Evolutionary conservation across 2,329 filamentous ascomycete species (phyloP).

Genomic region (Ilyonectria destructans): DNA sequence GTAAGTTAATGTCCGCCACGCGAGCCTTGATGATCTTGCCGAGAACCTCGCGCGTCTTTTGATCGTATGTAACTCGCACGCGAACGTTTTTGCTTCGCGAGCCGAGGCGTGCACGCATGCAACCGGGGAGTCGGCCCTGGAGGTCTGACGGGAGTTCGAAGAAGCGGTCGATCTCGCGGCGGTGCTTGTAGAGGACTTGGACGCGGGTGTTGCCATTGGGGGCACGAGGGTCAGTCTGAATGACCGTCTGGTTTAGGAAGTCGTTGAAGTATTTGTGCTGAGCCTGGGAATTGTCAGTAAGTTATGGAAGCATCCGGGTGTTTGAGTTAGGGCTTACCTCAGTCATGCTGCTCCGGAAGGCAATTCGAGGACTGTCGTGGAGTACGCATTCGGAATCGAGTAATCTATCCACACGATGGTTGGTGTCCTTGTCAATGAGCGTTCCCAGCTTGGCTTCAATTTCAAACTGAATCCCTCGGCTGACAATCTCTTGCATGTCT

Average conservation of each 20-base stretch:
- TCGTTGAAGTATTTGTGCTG: slow-evolving; percentile 90
- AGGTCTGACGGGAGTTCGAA: slow-evolving; percentile 79
- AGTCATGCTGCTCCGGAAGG: slow-evolving; percentile 92
- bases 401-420: slow-evolving; percentile 77
- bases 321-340: slow-evolving; percentile 71
- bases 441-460: slow-evolving; percentile 95
- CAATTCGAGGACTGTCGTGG: slow-evolving; percentile 71
- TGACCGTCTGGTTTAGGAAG: slow-evolving; percentile 82
- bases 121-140: slow-evolving; percentile 74
- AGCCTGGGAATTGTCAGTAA: slow-evolving; percentile 63
- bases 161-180: slow-evolving; percentile 87
- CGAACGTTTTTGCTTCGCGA: slow-evolving; percentile 62
- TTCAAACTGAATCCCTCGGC: slow-evolving; percentile 83
- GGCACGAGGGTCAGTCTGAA: slow-evolving; percentile 71
- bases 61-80: slow-evolving; percentile 81
- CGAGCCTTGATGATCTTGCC: slow-evolving; percentile 93
- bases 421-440: slow-evolving; percentile 81
- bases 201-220: slow-evolving; percentile 67
- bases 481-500: slow-evolving; percentile 76
- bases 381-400: slow-evolving; percentile 82
- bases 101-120: slow-evolving; percentile 73
- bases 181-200: slow-evolving; percentile 85
- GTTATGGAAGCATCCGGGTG: slow-evolving; percentile 3
- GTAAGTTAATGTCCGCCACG: slow-evolving; percentile 90
- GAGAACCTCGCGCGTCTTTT: slow-evolving; percentile 78